Evolutionary conservation across 202 grass and related monocot genomes (phyloP).

Genomic region (Setaria viridis): DNA sequence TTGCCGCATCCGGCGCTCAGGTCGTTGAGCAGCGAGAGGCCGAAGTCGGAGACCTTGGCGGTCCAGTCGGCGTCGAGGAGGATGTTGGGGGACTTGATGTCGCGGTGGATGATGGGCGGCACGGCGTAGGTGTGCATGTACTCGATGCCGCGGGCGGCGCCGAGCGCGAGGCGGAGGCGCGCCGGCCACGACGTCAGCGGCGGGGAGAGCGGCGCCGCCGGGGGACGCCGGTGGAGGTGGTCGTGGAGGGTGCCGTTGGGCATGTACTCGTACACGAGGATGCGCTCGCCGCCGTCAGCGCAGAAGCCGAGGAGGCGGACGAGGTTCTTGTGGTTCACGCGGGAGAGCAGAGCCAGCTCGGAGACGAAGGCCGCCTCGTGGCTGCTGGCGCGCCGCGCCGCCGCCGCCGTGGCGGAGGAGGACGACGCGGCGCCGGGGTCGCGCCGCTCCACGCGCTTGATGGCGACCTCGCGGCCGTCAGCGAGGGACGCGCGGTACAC

Average conservation of each 20-base stretch:
- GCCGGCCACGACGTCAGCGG: conserved; percentile 65
- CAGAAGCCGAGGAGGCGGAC: conserved; percentile 89
- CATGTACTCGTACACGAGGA: conserved; percentile 93
- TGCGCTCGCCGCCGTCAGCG: conserved; percentile 63
- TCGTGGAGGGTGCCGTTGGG: conserved; percentile 80
- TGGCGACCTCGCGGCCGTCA: conserved; percentile 76
- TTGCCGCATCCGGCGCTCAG: neutral
- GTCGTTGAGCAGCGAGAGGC: conserved; percentile 71
- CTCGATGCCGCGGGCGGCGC: conserved; percentile 86
- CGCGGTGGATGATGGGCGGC: conserved; percentile 79
- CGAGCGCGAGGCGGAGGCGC: conserved; percentile 76
- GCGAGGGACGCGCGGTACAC: conserved; percentile 74
- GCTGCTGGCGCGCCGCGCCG: conserved; percentile 26
- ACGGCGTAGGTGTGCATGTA: conserved; percentile 96
- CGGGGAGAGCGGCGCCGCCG: conserved; percentile 37
- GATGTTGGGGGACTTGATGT: conserved; percentile 81
- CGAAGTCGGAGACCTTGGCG: conserved; percentile 86
- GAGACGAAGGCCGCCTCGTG: conserved; percentile 78
- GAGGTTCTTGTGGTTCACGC: conserved; percentile 93
- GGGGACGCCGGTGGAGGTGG: conserved; percentile 61
- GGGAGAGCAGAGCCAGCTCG: conserved; percentile 77
- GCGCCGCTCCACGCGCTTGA: conserved; percentile 74
- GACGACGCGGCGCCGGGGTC: conserved; percentile 25
- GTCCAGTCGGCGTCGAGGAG: conserved; percentile 75
- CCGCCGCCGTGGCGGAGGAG: neutral